Percentiles rank a stretch among this genome's conserved stretches.
Evolutionary conservation across 345 rosid genomes (phyloP).

Genomic region (Sisymbrium altissimum): DNA sequence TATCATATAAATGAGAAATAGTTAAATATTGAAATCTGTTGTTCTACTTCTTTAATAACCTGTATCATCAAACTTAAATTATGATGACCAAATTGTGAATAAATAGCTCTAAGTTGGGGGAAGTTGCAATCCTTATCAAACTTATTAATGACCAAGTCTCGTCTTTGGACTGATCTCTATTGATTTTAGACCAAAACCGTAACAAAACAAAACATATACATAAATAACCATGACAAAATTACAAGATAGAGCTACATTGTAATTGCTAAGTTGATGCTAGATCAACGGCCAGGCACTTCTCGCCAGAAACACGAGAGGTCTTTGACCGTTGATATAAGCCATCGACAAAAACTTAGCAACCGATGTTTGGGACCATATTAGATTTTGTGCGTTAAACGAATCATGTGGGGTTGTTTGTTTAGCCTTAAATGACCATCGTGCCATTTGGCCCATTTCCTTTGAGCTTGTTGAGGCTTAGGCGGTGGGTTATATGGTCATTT

Average conservation of each 20-base stretch:
- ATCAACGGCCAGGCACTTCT: conserved; percentile 35
- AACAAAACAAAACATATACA: conserved; percentile 21
- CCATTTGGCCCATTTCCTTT: not conserved
- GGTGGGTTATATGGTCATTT: conserved; percentile 7
- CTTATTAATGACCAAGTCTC: conserved; percentile 19
- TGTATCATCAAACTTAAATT: not conserved
- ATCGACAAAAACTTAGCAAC: conserved; percentile 24
- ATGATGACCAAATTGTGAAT: conserved; percentile 24
- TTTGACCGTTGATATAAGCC: conserved; percentile 4
- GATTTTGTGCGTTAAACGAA: conserved; percentile 29
- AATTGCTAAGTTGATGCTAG: not conserved
- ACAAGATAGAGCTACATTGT: not conserved
- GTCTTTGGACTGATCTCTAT: conserved; percentile 20
- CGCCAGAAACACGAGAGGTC: not conserved
- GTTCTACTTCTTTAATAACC: not conserved
- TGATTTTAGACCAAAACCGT: conserved; percentile 4
- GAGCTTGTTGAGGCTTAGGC: not conserved
- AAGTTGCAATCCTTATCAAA: conserved; percentile 22
- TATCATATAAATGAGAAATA: not conserved
- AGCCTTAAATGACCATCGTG: not conserved
- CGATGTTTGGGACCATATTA: conserved; percentile 25
- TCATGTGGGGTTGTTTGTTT: conserved; percentile 30
- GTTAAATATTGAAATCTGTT: not conserved
- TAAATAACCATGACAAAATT: conserved; percentile 35
- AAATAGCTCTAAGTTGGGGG: conserved; percentile 28